These are phyloP conservation scores for Sporothrix luriei DNA, from an alignment of 2,329 filamentous ascomycete species.

Conservation along the genomic window DNA sequence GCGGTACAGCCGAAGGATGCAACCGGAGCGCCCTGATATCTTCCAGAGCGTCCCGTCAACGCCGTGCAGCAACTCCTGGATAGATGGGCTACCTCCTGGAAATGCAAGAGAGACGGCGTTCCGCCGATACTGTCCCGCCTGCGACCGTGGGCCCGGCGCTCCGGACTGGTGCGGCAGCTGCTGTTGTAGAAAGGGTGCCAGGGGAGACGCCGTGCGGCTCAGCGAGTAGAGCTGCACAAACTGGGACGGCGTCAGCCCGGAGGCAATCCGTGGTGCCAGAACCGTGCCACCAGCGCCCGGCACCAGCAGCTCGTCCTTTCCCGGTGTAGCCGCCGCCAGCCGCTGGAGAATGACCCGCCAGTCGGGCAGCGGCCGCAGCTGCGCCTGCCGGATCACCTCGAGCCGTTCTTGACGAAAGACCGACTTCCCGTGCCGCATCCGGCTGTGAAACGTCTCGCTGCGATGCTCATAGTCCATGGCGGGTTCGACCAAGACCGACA, in stretches of 20 bases:
- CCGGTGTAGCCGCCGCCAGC: constrained; percentile 46
- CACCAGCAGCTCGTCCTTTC: background rate
- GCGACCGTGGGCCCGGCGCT: background rate
- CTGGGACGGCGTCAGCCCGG: background rate
- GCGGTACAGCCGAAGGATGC: constrained; percentile 38
- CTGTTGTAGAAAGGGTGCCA: background rate
- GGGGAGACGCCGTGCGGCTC: background rate
- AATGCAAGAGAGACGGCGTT: constrained; percentile 40
- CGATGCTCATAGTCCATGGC: constrained; percentile 35
- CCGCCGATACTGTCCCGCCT: constrained; percentile 11
- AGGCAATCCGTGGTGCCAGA: background rate
- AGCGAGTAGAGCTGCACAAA: background rate
- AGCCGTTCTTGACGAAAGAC: constrained; percentile 46
- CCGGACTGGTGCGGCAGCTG: background rate
- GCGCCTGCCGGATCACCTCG: constrained; percentile 42
- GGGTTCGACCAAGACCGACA: constrained; percentile 41
- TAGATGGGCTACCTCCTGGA: constrained; percentile 31
- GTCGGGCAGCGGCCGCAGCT: constrained; percentile 41
- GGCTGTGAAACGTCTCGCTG: constrained; percentile 37
- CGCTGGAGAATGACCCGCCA: constrained; percentile 48
- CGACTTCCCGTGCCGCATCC: constrained; percentile 36
- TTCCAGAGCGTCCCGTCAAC: constrained; percentile 39
- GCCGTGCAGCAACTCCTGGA: constrained; percentile 35
- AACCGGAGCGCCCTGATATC: constrained; percentile 39
- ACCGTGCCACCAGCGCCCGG: background rate